Conservation (phyloP, 331 rosid species). For the Spiraea crenata region DNA sequence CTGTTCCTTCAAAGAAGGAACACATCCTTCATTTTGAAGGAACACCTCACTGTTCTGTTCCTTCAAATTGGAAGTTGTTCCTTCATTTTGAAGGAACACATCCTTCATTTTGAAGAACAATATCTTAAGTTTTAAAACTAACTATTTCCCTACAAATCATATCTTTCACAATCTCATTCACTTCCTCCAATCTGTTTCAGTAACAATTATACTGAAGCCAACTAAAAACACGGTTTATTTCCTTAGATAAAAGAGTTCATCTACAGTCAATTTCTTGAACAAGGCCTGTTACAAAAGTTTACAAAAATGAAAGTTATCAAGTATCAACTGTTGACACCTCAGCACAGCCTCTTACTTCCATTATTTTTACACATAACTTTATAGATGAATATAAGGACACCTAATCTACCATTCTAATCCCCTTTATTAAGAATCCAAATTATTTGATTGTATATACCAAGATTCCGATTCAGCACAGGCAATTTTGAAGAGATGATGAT, state of each 20-base stretch:
- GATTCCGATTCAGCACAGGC: neutral
- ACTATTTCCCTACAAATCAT: no score
- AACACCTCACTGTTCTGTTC: no score
- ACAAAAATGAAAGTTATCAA: constrained; percentile 14
- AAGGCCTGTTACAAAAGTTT: constrained; percentile 62
- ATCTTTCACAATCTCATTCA: no score
- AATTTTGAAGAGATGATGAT: constrained; percentile 94
- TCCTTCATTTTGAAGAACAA: no score
- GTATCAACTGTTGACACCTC: neutral
- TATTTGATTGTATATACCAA: constrained; percentile 14
- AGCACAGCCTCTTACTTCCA: neutral
- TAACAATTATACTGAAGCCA: no score
- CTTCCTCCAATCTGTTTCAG: no score
- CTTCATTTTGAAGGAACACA: no score
- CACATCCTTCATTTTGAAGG: no score
- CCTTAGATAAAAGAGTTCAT: constrained; percentile 83
- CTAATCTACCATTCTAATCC: neutral
- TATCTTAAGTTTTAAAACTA: no score
- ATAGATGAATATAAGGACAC: neutral
- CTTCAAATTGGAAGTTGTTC: no score
- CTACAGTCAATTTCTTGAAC: constrained; percentile 83
- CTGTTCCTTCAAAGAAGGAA: no score
- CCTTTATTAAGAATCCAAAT: constrained; percentile 5
- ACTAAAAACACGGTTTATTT: no score
- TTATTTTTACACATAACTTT: neutral